phyloP scores from a whole-genome alignment of 192 early-diverging fungal species.

The Backusella psychrophila region DNA sequence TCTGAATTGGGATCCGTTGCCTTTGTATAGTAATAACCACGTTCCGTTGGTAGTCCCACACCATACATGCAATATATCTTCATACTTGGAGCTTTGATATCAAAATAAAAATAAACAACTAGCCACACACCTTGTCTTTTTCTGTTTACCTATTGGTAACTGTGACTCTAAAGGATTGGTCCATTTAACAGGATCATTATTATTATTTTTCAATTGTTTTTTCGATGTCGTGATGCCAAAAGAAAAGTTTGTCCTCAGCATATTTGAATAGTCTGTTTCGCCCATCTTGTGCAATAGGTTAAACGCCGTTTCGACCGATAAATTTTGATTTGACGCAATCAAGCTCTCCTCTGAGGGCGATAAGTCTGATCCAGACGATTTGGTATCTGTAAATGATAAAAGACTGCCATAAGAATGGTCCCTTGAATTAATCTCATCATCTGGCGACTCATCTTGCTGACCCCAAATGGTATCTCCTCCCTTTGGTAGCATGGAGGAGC shows the following conservation, averaged over 20 bases:
- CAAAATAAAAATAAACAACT: constrained; percentile 36
- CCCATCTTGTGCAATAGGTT: background rate
- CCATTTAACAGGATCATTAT: constrained; percentile 67
- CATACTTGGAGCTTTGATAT: constrained; percentile 57
- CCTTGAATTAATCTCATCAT: constrained; percentile 53
- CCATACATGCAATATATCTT: constrained; percentile 87
- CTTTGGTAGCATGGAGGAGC: constrained; percentile 76
- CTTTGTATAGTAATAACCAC: constrained; percentile 73
- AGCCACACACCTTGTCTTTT: background rate
- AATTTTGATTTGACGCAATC: background rate
- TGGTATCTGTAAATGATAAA: constrained; percentile 44
- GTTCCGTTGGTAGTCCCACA: constrained; percentile 73
- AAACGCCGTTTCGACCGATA: background rate
- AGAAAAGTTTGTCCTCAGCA: constrained; percentile 57
- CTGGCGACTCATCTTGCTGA: constrained; percentile 59
- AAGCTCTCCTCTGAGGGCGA: background rate
- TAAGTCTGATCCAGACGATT: background rate
- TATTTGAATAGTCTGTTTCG: constrained; percentile 39
- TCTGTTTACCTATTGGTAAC: constrained; percentile 23
- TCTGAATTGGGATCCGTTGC: constrained; percentile 32
- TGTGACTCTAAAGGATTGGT: constrained; percentile 75
- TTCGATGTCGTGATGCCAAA: constrained; percentile 61
- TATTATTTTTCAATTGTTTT: constrained; percentile 54
- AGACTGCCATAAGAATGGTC: constrained; percentile 52
- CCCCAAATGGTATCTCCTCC: constrained; percentile 87